Evolutionary conservation across 2,329 filamentous ascomycete genomes (phyloP), one percentile per base, ranked within the genome.

Genomic region (Diaporthe aspalathi): DNA sequence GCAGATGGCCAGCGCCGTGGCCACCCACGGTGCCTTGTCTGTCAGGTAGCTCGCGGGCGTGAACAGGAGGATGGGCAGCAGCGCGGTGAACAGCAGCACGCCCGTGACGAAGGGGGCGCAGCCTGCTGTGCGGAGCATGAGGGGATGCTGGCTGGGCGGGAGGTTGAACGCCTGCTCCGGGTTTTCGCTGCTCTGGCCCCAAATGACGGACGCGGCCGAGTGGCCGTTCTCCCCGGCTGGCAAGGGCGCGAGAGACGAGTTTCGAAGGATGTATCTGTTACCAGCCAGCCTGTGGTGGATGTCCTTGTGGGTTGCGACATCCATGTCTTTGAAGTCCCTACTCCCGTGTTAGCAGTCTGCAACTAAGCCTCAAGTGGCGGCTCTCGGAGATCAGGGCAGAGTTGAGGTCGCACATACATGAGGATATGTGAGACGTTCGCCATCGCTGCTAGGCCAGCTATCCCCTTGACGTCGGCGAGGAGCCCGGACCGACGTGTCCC

Each of bases 371-470:
- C 60, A 50, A 65, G 60, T 6, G 29, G 38, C 5, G 29, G n/a
- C 12, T 3, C 3, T 11, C 27, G 29, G n/a, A 11, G 11, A 32
- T 20, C 32, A 7, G 20, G 16, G 20, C n/a, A 2, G n/a, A 22
- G 11, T 5, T 38, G 8, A 1, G 45, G 11, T 6, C 1, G 3
- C 17, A 38, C 60, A 17, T 65, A 65, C 71, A 72, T 73, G 20
- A 73, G 67, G 11, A 73, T 72, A 16, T 73, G 92, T 74, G 88
- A 90, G 73, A 89, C 88, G 3, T 92, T 92, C 12, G 92, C 92
- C 91, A 94, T 93, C 70, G 91, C 89, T 7, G 92, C 92, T 47
- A 94, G 85, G 1, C 92, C 92, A 1, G 92, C 91, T 66, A 94
- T 93, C 7, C 92, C 92, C 74, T 89, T 90, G 8, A 93, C 91